Evolutionary conservation across 148 eudicot genomes (phyloP), one percentile per base, ranked within the genome.

Genomic region (Simmondsia chinensis): DNA sequence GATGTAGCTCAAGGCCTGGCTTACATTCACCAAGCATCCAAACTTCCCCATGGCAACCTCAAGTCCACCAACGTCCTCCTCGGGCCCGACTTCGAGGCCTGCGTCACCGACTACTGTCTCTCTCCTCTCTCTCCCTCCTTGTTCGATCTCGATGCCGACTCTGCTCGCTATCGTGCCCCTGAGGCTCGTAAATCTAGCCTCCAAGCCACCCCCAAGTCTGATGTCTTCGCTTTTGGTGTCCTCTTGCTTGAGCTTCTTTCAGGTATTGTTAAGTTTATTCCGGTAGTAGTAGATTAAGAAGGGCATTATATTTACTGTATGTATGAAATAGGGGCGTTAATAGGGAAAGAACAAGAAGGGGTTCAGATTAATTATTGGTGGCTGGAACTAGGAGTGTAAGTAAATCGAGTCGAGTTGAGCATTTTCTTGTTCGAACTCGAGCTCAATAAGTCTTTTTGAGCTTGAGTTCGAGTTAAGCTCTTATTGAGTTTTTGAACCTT

Each of bases 1-100:
- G 96, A 87, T 33, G 79, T 87, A 24, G 94, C 96, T 15, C 76
- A 79, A 40, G 96, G 94, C 57, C 85, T 87, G 10, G 77, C 88
- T 5, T 87, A 76, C 73, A 87, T 87, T 45, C 96, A 87, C 50
- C 96, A 83, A 66, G 83, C 88, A 13, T 76, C 96, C 24, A 68
- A 57, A 22, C 74, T 76, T 33, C 61, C 68, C 30, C 96, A 87
- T 33, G 94, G 94, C 35, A 87, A 83, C 55, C 72, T 87, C 35
- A 87, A 87, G 56, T 75, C 96, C 17, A 40, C 88, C 50, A 87
- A 87, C n/a, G 71, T 87, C 29, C 75, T 87, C 10, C 63, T 87
- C 10, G 96, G 96, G 4, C 22, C 96, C 1, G 94, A 87, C 61
- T 87, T 87, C 8, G 96, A 87, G 66, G 96, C 96, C 1, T 79